Conservation (phyloP, 2,329 filamentous ascomycete genomes). For the Aureobasidium leucospermi region DNA sequence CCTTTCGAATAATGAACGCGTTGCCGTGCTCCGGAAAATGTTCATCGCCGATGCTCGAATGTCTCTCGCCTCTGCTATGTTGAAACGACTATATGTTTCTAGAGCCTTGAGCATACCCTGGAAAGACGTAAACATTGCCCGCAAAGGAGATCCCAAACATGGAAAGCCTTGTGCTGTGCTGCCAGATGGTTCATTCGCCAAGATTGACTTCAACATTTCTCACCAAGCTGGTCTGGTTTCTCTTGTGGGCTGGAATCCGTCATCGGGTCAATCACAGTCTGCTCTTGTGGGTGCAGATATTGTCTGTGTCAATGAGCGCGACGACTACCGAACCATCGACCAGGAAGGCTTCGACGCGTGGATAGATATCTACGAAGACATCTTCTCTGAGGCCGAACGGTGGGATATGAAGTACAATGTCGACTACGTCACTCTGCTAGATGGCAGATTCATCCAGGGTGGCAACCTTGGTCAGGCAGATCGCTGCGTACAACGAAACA, state of each 20-base stretch:
- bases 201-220: slow-evolving; percentile 65
- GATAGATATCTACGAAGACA: slow-evolving; percentile 64
- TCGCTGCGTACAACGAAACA: slow-evolving; percentile 33
- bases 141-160: slow-evolving; percentile 45
- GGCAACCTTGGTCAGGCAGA: slow-evolving; percentile 38
- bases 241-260: slow-evolving; percentile 46
- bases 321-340: slow-evolving; percentile 53
- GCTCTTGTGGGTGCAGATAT: slow-evolving; percentile 59
- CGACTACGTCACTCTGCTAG: slow-evolving; percentile 37
- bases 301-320: slow-evolving; percentile 66
- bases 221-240: slow-evolving; percentile 72
- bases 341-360: slow-evolving; percentile 57
- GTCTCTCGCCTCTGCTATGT: slow-evolving; percentile 61
- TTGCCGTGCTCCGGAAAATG: slow-evolving; percentile 46
- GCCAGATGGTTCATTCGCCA: slow-evolving; percentile 31
- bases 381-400: slow-evolving; percentile 58
- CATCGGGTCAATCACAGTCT: slow-evolving; percentile 16
- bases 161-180: slow-evolving; percentile 45
- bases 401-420: slow-evolving; percentile 53
- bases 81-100: slow-evolving; percentile 65
- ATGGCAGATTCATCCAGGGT: slow-evolving; percentile 35
- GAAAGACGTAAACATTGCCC: slow-evolving; percentile 49
- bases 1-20: slow-evolving; percentile 46
- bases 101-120: slow-evolving; percentile 54
- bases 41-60: slow-evolving; percentile 59